A percentile compares a stretch with the other conserved stretches of the same genome.
Conservation (phyloP, 305 asterid genomes). For the Nicotiana rustica region DNA sequence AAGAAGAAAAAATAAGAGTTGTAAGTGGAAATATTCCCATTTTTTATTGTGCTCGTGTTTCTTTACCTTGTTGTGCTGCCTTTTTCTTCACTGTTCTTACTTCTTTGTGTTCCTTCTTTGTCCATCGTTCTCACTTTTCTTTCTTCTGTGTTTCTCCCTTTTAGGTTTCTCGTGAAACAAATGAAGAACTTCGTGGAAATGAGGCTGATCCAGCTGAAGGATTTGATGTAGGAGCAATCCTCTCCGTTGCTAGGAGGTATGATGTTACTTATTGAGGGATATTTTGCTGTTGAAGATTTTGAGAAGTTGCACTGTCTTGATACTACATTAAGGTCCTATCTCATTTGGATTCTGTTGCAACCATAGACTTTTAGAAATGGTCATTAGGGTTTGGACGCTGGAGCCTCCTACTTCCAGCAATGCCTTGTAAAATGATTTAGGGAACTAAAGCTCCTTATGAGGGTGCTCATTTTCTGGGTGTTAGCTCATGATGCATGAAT, state of each 20-base stretch:
- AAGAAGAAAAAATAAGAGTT: constrained; percentile 97
- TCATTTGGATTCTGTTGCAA: not conserved
- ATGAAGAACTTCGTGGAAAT: constrained; percentile 91
- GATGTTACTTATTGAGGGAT: constrained; percentile 27
- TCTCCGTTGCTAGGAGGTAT: constrained; percentile 89
- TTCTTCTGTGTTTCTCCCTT: not conserved
- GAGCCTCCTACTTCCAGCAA: constrained; percentile 8
- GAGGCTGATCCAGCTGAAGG: constrained; percentile 91
- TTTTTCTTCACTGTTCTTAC: constrained; percentile 30
- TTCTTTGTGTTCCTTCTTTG: constrained; percentile 32
- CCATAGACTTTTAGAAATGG: not conserved
- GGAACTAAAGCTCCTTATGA: constrained; percentile 15
- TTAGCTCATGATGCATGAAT: constrained; percentile 16
- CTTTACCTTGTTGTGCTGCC: constrained; percentile 20
- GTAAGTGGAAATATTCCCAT: constrained; percentile 58
- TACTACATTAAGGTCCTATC: constrained; percentile 2
- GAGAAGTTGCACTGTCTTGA: constrained; percentile 27
- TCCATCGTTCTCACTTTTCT: not conserved
- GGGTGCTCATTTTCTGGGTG: constrained; percentile 1
- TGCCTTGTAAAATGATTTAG: constrained; percentile 26
- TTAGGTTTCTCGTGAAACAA: constrained; percentile 97
- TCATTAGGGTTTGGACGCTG: not conserved
- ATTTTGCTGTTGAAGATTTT: constrained; percentile 26
- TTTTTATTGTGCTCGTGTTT: constrained; percentile 26
- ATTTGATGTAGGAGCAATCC: constrained; percentile 89